A percentile compares a stretch with the other conserved stretches of the same genome.
phyloP scores from a whole-genome alignment of 2,329 filamentous ascomycete genomes.

The Chrysoporthe austroafricana region DNA sequence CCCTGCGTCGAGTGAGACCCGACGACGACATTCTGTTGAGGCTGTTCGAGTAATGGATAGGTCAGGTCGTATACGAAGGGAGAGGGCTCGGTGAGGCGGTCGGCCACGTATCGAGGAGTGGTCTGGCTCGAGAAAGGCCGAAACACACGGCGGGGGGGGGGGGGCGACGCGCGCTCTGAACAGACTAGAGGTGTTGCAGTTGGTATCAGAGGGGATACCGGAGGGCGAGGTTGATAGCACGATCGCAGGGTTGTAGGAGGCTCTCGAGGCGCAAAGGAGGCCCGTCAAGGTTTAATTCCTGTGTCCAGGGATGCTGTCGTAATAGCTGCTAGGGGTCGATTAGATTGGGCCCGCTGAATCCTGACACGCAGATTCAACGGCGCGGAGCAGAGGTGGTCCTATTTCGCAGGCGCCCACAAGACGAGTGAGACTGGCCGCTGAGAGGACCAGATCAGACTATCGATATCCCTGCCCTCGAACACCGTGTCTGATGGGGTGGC shows the following conservation, averaged over 20 bases:
- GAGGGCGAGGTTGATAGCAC: not conserved
- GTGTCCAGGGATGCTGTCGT: slow-evolving; percentile 14
- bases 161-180: slow-evolving; percentile 6
- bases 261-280: slow-evolving; percentile 10
- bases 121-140: not conserved
- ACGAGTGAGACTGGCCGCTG: slow-evolving; percentile 1
- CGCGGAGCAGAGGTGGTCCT: not conserved
- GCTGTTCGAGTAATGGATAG: not conserved
- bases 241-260: slow-evolving; percentile 3
- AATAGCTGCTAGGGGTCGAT: slow-evolving; percentile 7
- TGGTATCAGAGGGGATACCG: not conserved
- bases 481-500: slow-evolving; percentile 4
- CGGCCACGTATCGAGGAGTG: slow-evolving; percentile 6
- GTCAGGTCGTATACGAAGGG: slow-evolving; percentile 3
- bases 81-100: not conserved
- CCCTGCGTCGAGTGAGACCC: slow-evolving; percentile 67
- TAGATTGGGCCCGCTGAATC: not conserved
- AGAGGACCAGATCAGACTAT: not conserved
- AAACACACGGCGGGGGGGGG: not conserved
- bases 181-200: not conserved
- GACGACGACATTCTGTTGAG: slow-evolving; percentile 42
- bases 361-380: not conserved
- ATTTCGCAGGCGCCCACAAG: not conserved
- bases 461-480: not conserved
- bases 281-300: slow-evolving; percentile 4